Percentiles rank a stretch among this genome's conserved stretches.
Evolutionary conservation across 441 rosid genomes (phyloP).

Genomic region (Pelargonium cotyledonis): DNA sequence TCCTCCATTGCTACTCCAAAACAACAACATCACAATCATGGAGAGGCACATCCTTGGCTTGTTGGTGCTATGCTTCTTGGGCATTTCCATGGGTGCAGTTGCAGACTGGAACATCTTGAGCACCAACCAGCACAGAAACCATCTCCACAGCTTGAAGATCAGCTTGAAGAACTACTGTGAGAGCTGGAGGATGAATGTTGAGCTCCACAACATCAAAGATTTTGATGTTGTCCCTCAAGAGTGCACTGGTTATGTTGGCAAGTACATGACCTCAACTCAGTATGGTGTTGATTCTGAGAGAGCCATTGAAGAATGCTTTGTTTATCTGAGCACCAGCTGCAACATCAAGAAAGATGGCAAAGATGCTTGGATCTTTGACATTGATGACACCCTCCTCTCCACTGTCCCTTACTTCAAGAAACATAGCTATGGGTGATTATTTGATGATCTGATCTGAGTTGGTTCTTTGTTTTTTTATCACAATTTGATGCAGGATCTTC

Average conservation of each 20-base stretch:
- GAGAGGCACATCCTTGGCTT: neutral
- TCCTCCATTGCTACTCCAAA: neutral
- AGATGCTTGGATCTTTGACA: conserved; percentile 8
- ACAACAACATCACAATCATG: neutral
- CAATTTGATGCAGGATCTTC: neutral
- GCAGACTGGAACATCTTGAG: conserved; percentile 5
- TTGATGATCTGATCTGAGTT: too few species aligned
- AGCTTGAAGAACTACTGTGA: conserved; percentile 8
- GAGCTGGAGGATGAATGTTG: conserved; percentile 1
- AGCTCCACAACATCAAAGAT: neutral
- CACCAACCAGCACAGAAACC: neutral
- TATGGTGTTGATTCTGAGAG: conserved; percentile 1
- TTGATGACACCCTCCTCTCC: conserved; percentile 8
- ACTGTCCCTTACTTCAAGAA: conserved; percentile 1
- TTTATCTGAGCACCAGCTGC: neutral
- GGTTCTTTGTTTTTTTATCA: too few species aligned
- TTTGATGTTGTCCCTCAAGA: neutral
- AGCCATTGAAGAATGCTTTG: conserved; percentile 5
- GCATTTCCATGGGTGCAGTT: neutral
- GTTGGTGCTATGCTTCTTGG: neutral
- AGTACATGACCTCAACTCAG: neutral
- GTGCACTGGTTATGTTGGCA: neutral
- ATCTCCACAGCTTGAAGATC: neutral
- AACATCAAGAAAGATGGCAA: conserved; percentile 1
- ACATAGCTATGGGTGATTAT: neutral